Evolutionary conservation across 2,329 filamentous ascomycete genomes (phyloP), one percentile per base, ranked within the genome.

Genomic region (Microascus cirrosus): DNA sequence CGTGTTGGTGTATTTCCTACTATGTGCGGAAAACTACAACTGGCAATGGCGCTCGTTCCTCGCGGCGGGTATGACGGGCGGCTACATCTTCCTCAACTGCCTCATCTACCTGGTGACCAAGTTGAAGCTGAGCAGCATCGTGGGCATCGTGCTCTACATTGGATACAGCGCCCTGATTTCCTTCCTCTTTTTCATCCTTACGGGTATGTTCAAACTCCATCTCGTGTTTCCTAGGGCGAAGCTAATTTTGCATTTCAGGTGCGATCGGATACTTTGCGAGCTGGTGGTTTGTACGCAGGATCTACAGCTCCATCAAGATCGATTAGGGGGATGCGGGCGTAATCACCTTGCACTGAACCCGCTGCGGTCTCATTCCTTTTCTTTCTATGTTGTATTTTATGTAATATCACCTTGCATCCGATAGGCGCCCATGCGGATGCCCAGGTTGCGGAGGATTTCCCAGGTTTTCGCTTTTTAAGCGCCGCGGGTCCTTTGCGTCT

Each of bases 21-120:
- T 99, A 15, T 97, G 93, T 69, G 86, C 90, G 0, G 94, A 99
- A 74, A 94, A 99, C 73, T 99, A 99, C 74, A 89, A 96, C 71
- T 99, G 94, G 94, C 94, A 97, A 66, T 99, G 94, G 94, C 84
- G 94, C 56, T 86, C 91, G 6, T 99, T 99, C 76, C 81, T 90
- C 60, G 93, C 90, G 2, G 91, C 91, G 1, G 94, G 94, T 59
- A 93, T 91, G 68, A 95, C 88, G 56, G 92, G 92, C 1, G 82
- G 83, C 15, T 99, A 97, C 69, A 91, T 99, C 53, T 97, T 97
- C 71, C 74, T 88, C 45, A 95, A 96, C 71, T 92, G 91, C 57
- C 73, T 99, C 64, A 79, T 96, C 57, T 97, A 96, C 74, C 94
- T 94, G 82, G 75, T 91, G 39, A 92, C 89, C 66, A 91, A 93